Conservation (phyloP, 2,329 filamentous ascomycete species). For the Colletotrichum theobromicola region DNA sequence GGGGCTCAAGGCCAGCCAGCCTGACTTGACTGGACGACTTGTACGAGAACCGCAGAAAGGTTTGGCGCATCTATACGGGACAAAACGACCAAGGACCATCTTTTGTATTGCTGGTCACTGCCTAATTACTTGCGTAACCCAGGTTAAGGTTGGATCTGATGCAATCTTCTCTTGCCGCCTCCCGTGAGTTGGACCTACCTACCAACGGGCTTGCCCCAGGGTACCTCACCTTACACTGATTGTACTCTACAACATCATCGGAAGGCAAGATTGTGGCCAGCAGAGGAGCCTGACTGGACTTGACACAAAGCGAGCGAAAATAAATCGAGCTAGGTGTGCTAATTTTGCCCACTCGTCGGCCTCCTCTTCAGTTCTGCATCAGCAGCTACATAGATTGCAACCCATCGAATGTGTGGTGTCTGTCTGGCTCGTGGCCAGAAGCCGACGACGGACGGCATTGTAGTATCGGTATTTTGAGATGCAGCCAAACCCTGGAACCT, state of each 20-base stretch:
- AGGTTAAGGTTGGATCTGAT: neutral
- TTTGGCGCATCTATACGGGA: neutral
- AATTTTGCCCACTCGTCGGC: neutral
- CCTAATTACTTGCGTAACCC: neutral
- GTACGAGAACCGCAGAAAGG: conserved; percentile 15
- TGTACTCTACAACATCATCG: neutral
- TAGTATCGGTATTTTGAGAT: neutral
- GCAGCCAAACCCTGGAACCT: neutral
- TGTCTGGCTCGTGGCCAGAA: neutral
- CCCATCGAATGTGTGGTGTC: neutral
- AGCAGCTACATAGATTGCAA: neutral
- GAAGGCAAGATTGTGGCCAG: neutral
- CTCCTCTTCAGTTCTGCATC: neutral
- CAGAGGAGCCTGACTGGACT: neutral
- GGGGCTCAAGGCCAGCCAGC: neutral
- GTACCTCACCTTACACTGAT: no score
- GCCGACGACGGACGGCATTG: neutral
- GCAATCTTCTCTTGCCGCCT: neutral
- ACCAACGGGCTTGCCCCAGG: no score
- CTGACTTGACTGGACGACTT: conserved; percentile 1
- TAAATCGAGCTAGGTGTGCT: neutral
- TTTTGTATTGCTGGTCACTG: neutral
- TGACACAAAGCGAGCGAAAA: neutral
- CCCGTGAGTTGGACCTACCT: neutral
- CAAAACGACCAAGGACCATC: neutral